These are phyloP conservation scores for Diaporthe eres DNA, from an alignment of 2,329 filamentous ascomycete genomes.

Conservation along the genomic window DNA sequence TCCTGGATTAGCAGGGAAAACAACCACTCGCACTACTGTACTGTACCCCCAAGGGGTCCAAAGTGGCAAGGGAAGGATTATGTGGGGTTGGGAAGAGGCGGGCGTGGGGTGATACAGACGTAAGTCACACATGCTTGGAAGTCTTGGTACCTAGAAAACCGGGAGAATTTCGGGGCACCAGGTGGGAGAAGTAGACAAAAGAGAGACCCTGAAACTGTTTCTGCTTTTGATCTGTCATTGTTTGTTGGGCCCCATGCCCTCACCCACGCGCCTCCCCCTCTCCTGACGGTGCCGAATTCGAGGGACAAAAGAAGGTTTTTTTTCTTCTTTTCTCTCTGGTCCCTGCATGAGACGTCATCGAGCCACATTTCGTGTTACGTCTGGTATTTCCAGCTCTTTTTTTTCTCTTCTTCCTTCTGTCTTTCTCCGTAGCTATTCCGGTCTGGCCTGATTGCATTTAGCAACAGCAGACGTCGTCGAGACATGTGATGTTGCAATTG, in stretches of 20 bases:
- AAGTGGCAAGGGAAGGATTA: background rate
- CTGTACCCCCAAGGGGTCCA: conserved; percentile 18
- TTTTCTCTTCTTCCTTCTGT: background rate
- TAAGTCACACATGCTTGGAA: background rate
- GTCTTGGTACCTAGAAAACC: background rate
- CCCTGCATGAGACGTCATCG: conserved; percentile 27
- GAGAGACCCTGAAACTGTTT: background rate
- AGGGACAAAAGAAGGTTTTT: background rate
- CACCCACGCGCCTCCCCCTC: background rate
- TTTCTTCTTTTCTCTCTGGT: background rate
- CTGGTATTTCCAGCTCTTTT: conserved; percentile 4
- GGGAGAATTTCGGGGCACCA: background rate
- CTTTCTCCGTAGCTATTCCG: too few species aligned
- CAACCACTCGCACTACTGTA: background rate
- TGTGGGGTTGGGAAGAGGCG: conserved; percentile 4
- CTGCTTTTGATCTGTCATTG: conserved; percentile 1
- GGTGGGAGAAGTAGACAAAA: background rate
- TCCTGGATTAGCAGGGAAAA: background rate
- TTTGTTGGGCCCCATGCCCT: background rate
- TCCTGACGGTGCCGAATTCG: background rate
- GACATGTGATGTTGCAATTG: conserved; percentile 9
- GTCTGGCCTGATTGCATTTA: background rate
- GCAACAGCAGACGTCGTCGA: background rate
- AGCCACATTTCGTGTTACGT: background rate
- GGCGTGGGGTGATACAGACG: conserved; percentile 32